Base-by-base conservation (phyloP, 352 stramenopile genomes). In the Thalassiosira exigua region DNA sequence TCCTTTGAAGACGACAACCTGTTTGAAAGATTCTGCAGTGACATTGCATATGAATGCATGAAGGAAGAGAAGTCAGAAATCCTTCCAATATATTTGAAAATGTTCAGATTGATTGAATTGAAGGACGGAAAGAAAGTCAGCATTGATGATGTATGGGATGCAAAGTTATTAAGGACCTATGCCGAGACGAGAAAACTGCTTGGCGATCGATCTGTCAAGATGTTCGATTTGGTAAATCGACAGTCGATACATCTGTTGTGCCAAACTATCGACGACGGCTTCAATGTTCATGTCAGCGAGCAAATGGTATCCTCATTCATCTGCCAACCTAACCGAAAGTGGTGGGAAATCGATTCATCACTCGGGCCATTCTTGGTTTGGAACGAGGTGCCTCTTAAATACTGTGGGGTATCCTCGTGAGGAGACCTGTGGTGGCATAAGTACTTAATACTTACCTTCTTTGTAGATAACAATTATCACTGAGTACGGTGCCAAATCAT, bases 41-140 rank as follows among this genome's bases (percentile, higher is more conserved):
- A 56, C 9, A 78, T 87, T 39, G 72, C 89, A 26, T 60, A 84
- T 44, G 83, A 89, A 41, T 90, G 70, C 54, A 69, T 89, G 36
- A 76, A 76, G 7, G 67, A 81, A 58, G 82, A 89, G 69, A 92
- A 91, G 71, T 64, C 70, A 14, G 70, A 86, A 50, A 81, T 81
- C 32, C 53, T 92, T 52, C 61, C 69, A 29, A 64, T 87, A 17
- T 74, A 89, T 65, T 30, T 91, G 21, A 78, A 69, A 51, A 58
- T 90, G 5, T 85, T 79, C 26, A 68, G 69, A 48, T 53, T 80
- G 29, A 75, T 88, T 7, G 69, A 88, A 41, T 71, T 42, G 32
- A 51, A n/a, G 17, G 61, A 32, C 42, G 29, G 52, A 30, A 56
- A 53, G 2, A 53, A 29, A 48, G 22, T 78, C 19, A 53, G 27